Evolutionary conservation across 768 basidiomycete genomes (phyloP).

Genomic region (Mrakia hoshinonis): DNA sequence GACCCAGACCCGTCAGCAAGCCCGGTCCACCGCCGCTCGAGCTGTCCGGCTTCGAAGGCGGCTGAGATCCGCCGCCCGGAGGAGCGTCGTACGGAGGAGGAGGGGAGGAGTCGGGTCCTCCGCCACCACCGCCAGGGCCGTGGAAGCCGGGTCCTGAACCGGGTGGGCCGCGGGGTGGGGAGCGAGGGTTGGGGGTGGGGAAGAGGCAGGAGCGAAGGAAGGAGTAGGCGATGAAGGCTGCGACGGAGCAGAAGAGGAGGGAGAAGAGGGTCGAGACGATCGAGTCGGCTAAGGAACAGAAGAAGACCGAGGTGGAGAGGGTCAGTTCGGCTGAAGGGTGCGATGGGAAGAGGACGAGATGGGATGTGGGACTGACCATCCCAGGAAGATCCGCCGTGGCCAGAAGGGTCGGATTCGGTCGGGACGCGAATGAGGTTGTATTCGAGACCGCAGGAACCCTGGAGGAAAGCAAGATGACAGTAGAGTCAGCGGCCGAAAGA

Average conservation of each 20-base stretch:
- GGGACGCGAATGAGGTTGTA: conserved; percentile 56
- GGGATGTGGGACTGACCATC: background rate
- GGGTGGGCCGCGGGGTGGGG: background rate
- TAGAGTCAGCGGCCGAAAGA: background rate
- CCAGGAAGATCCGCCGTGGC: background rate
- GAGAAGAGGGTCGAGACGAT: conserved; percentile 8
- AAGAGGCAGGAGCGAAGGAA: conserved; percentile 15
- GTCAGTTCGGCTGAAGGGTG: background rate
- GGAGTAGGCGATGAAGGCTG: conserved; percentile 23
- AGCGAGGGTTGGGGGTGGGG: background rate
- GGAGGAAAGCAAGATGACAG: conserved; percentile 36
- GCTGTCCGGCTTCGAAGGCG: background rate
- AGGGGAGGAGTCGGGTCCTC: background rate
- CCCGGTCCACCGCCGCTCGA: background rate
- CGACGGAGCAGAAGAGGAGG: conserved; percentile 15
- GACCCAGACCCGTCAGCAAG: conserved; percentile 18
- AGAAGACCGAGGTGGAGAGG: background rate
- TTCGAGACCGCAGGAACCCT: conserved; percentile 74
- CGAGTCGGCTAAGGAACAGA: too few species aligned
- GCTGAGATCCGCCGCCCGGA: background rate
- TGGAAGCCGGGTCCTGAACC: background rate
- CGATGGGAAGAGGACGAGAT: background rate
- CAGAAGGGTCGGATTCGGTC: conserved; percentile 30
- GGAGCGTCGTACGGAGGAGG: conserved; percentile 20
- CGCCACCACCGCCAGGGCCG: background rate